Evolutionary conservation across 805 yeast species (phyloP), one percentile per base, ranked within the genome.

Genomic region (Ogataea glucozyma): DNA sequence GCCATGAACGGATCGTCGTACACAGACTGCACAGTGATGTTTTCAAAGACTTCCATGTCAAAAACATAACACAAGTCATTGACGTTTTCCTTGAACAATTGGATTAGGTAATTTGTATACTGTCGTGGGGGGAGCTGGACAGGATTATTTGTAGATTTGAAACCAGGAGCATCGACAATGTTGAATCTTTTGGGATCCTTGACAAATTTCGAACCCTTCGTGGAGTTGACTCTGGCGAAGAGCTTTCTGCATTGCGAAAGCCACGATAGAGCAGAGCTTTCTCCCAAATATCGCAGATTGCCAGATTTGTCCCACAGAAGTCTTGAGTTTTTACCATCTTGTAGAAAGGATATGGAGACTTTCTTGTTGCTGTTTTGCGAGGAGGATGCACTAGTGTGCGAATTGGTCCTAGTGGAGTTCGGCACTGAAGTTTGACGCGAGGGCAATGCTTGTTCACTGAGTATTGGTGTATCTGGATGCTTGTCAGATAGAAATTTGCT

Each of bases 31-130:
- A 63, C 60, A 9, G 70, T 47, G 14, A 55, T 47, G 4, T 44
- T 44, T n/a, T 55, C 49, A 26, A 73, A 56, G 4, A 57, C 58
- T 7, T 56, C 60, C 54, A 65, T 62, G 42, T 70, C 68, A 42
- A 71, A 54, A 2, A 73, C 58, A 47, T 72, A 72, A 40, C 62
- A 60, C 14, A 64, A 51, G 31, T 68, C 69, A 49, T 72, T 73
- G 26, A 71, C 54, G 46, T 71, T 70, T 38, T 62, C 64, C 19
- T 60, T 55, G 46, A 63, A 73, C 0, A 62, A 53, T n/a, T 53
- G 50, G 12, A 67, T 44, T 2, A 69, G 47, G 40, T 62, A 63
- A 24, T 58, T 55, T 0, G 70, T 51, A 37, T 67, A 60, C 2
- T 38, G 21, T 24, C 56, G 48, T 1, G 60, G 57, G 2, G 73